Conservation (phyloP, 2,329 filamentous ascomycete species). For the Aspergillus sp. region DNA sequence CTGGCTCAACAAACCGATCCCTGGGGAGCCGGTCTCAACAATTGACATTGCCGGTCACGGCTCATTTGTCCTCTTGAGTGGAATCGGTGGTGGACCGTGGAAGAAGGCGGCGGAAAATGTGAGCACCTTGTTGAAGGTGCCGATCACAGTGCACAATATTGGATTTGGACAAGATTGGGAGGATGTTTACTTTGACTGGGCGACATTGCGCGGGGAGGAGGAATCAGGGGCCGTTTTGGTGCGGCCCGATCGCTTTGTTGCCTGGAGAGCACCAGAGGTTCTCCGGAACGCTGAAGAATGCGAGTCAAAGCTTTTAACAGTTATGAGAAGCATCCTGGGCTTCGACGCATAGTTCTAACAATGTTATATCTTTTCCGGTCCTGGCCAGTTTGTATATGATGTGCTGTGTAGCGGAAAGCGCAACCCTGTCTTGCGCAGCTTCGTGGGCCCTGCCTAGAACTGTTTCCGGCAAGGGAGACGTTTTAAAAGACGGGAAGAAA, state of each 20-base stretch:
- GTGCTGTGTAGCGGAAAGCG: not conserved
- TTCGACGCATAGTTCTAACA: not conserved
- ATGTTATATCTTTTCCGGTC: not conserved
- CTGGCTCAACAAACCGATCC: slow-evolving; percentile 55
- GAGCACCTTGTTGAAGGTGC: slow-evolving; percentile 40
- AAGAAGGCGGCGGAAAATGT: slow-evolving; percentile 47
- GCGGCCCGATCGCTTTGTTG: slow-evolving; percentile 59
- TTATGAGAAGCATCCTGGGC: slow-evolving; percentile 19
- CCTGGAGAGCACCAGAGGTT: slow-evolving; percentile 44
- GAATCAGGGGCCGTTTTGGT: slow-evolving; percentile 59
- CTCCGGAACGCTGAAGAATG: slow-evolving; percentile 17
- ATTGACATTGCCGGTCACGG: slow-evolving; percentile 60
- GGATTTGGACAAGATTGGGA: slow-evolving; percentile 60
- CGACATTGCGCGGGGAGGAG: slow-evolving; percentile 49
- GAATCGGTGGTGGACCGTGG: slow-evolving; percentile 58
- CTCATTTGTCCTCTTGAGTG: slow-evolving; percentile 50
- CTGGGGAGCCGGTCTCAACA: slow-evolving; percentile 51
- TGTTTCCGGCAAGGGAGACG: not conserved
- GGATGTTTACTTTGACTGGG: slow-evolving; percentile 63
- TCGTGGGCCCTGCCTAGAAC: too few species aligned
- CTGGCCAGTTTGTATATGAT: not conserved
- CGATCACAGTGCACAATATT: slow-evolving; percentile 51
- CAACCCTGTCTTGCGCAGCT: not conserved
- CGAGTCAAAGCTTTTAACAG: slow-evolving; percentile 19
- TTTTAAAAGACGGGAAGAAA: not conserved